Evolutionary conservation across 495 filamentous ascomycete species (phyloP).

Genomic region (Aspergillus wentii): DNA sequence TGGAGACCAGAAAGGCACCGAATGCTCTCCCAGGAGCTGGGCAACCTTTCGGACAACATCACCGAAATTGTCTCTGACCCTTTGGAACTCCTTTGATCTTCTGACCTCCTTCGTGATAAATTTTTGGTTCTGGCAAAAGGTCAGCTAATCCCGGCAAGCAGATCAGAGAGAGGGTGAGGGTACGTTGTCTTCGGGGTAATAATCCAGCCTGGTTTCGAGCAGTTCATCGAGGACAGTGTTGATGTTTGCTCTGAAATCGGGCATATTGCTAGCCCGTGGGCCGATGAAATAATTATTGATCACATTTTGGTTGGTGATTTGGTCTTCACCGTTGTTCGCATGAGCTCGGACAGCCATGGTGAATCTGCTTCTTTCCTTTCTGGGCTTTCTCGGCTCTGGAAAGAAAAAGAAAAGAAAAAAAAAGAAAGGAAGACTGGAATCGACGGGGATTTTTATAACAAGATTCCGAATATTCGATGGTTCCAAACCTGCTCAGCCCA

Average conservation of each 20-base stretch:
- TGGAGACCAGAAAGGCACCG: constrained; percentile 41
- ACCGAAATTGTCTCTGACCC: constrained; percentile 17
- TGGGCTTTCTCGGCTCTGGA: too few relatives aligned
- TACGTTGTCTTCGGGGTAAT: constrained; percentile 25
- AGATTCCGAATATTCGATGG: too few relatives aligned
- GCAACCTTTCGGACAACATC: constrained; percentile 17
- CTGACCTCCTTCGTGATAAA: constrained; percentile 27
- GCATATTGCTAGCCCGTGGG: constrained; percentile 34
- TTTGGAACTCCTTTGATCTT: constrained; percentile 19
- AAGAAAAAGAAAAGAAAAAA: too few relatives aligned
- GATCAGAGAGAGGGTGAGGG: not conserved
- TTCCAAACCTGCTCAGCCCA: too few relatives aligned
- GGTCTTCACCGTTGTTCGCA: not conserved
- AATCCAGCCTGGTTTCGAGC: constrained; percentile 19
- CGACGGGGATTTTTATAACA: too few relatives aligned
- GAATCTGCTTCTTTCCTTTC: too few relatives aligned
- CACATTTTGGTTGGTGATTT: constrained; percentile 11
- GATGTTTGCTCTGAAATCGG: constrained; percentile 30
- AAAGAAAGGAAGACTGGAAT: too few relatives aligned
- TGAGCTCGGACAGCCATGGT: too few relatives aligned
- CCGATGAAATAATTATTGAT: constrained; percentile 40
- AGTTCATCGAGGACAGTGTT: constrained; percentile 28
- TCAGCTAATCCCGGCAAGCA: not conserved
- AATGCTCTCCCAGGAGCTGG: constrained; percentile 26
- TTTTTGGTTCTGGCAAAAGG: constrained; percentile 8